Conservation (phyloP, 208 protist species). For the Leishmania braziliensis region DNA sequence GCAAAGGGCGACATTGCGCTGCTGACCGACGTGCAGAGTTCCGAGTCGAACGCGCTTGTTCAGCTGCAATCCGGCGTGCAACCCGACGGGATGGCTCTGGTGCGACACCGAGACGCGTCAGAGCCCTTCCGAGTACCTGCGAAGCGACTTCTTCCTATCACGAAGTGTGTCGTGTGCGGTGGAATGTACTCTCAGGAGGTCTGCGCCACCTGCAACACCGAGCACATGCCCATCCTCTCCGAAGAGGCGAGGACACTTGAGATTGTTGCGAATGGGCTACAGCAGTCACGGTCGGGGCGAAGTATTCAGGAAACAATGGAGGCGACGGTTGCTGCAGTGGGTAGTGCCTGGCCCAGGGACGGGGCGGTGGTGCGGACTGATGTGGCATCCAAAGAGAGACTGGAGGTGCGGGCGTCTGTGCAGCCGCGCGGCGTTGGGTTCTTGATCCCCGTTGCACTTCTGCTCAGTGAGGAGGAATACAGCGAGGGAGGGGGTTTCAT, state of each 20-base stretch:
- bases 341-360: constrained; percentile 21
- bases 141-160: constrained; percentile 47
- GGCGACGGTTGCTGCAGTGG: constrained; percentile 18
- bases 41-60: constrained; percentile 33
- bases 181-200: constrained; percentile 34
- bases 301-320: constrained; percentile 18
- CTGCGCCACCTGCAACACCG: constrained; percentile 22
- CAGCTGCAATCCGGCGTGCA: constrained; percentile 27
- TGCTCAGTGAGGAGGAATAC: constrained; percentile 46
- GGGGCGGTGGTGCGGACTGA: constrained; percentile 5
- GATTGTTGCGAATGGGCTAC: constrained; percentile 36
- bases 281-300: background rate
- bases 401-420: constrained; percentile 10
- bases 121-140: constrained; percentile 34
- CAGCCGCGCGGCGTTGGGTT: constrained; percentile 20
- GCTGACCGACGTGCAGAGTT: constrained; percentile 30
- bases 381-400: constrained; percentile 3
- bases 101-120: constrained; percentile 22
- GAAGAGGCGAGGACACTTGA: constrained; percentile 41
- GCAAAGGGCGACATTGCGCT: constrained; percentile 47
- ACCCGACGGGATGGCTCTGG: constrained; percentile 35
- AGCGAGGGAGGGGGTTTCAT: constrained; percentile 30
- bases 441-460: constrained; percentile 35
- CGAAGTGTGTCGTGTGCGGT: constrained; percentile 49
- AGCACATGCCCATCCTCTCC: constrained; percentile 35